phyloP scores from a whole-genome alignment of 768 basidiomycete genomes.

The Tulasnella sp. region DNA sequence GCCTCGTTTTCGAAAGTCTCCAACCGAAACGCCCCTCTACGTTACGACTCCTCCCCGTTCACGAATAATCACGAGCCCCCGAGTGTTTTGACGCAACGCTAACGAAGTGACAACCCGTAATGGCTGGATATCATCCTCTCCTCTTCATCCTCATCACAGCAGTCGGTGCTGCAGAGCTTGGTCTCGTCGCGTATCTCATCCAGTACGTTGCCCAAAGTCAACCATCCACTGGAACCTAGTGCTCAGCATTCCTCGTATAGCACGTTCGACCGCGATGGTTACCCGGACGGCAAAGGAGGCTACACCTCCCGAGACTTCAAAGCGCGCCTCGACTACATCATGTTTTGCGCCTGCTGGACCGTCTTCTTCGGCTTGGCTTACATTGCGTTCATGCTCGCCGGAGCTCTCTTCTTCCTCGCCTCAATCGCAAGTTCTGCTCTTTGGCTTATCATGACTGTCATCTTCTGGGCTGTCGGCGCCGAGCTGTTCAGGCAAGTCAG shows the following conservation, averaged over 20 bases:
- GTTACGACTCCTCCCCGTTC: neutral
- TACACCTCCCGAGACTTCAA: slow-evolving; percentile 25
- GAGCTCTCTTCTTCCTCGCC: slow-evolving; percentile 40
- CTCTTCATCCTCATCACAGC: slow-evolving; percentile 61
- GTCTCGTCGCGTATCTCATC: slow-evolving; percentile 73
- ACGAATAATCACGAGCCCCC: slow-evolving; percentile 6
- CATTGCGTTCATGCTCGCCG: slow-evolving; percentile 73
- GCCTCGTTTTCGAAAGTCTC: neutral
- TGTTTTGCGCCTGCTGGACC: slow-evolving; percentile 77
- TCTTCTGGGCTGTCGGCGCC: slow-evolving; percentile 71
- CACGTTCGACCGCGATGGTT: neutral
- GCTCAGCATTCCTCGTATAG: slow-evolving; percentile 57
- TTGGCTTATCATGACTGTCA: slow-evolving; percentile 67
- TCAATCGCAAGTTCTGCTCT: slow-evolving; percentile 70
- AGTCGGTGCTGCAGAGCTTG: slow-evolving; percentile 70
- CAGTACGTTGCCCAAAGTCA: slow-evolving; percentile 66
- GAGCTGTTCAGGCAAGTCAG: slow-evolving; percentile 71
- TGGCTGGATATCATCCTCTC: slow-evolving; percentile 47
- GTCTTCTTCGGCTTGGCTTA: slow-evolving; percentile 69
- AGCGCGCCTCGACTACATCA: slow-evolving; percentile 57
- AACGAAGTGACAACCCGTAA: slow-evolving; percentile 45
- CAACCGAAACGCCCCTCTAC: neutral
- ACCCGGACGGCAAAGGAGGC: neutral
- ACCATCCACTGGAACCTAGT: slow-evolving; percentile 46
- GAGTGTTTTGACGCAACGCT: neutral